Base-by-base conservation (phyloP, 2,329 filamentous ascomycete species). In the Leptodontidium sp. region DNA sequence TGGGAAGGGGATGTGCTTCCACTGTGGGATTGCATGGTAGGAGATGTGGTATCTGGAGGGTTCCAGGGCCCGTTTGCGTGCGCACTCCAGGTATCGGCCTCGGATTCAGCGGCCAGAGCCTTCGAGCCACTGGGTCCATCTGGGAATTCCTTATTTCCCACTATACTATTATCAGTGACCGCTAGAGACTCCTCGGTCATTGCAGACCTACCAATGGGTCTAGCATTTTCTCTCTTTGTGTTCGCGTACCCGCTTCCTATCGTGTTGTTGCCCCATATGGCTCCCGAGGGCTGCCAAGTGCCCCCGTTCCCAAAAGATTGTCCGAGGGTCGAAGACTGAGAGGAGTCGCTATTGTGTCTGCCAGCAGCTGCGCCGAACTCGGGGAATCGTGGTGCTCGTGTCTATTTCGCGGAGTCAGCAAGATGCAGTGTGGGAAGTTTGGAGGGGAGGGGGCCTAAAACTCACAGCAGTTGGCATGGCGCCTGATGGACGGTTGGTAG, bases 41-140 rank as follows among this genome's bases (percentile, higher is more conserved):
- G 80, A 8, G 81, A 80, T 14, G 82, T 79, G 50, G 78, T 80
- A 57, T 88, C 86, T 29, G 83, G 75, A 7, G 81, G 80, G 71
- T 85, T 86, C 91, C 91, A 93, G 17, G 87, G 85, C 47, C 84
- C 81, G 71, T 81, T 84, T 63, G 83, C 81, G 57, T 82, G 82
- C 63, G 79, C 80, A 69, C 75, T 79, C 88, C 90, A 92, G 58
- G 84, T 82, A 73, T 92, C 90, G 21, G 87, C 87, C 75, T 93
- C 90, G 11, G 91, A 92, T 52, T 89, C 87, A 55, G 88, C 85
- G 69, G 92, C 84, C 49, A 94, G 83, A 68, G 90, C 91, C 70
- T 89, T 86, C 6, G 91, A 93, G 61, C 91, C 91, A 3, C 88
- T 89, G 75, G 90, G 88, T 65, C 82, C 84, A 73, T 87, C 85